These are phyloP conservation scores for Pelargonium cotyledonis DNA, from an alignment of 441 rosid species.

Conservation along the genomic window DNA sequence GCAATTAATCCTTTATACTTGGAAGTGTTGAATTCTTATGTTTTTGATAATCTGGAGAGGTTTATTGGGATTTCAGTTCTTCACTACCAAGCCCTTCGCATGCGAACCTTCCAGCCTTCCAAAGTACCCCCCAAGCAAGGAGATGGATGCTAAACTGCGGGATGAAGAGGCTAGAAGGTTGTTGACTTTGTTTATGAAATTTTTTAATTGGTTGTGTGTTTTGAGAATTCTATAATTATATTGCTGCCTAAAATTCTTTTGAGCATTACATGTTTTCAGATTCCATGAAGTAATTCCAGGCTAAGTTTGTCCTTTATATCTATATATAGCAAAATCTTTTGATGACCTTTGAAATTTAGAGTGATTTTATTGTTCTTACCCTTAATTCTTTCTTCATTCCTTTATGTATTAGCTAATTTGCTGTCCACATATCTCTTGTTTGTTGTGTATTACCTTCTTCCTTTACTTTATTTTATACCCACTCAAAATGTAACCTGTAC, in stretches of 20 bases:
- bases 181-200: not conserved
- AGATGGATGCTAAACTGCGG: slow-evolving; percentile 45
- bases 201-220: not conserved
- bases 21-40: not conserved
- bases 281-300: not conserved
- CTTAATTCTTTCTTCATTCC: too few relatives aligned
- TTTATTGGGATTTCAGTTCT: slow-evolving; percentile 33
- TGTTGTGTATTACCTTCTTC: not conserved
- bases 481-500: slow-evolving; percentile 17
- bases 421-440: too few relatives aligned
- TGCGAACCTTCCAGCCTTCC: slow-evolving; percentile 63
- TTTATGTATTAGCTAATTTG: too few relatives aligned
- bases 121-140: slow-evolving; percentile 57
- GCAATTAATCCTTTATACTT: not conserved
- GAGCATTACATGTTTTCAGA: not conserved
- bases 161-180: slow-evolving; percentile 44
- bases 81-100: slow-evolving; percentile 45
- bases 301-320: not conserved
- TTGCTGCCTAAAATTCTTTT: not conserved
- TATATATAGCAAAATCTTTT: too few relatives aligned
- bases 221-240: not conserved
- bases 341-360: too few relatives aligned
- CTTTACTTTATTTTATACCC: not conserved
- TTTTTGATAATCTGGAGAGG: too few relatives aligned
- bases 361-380: too few relatives aligned